Base-by-base conservation (phyloP, 179 eudicot genomes). In the Silene noctiflora region DNA sequence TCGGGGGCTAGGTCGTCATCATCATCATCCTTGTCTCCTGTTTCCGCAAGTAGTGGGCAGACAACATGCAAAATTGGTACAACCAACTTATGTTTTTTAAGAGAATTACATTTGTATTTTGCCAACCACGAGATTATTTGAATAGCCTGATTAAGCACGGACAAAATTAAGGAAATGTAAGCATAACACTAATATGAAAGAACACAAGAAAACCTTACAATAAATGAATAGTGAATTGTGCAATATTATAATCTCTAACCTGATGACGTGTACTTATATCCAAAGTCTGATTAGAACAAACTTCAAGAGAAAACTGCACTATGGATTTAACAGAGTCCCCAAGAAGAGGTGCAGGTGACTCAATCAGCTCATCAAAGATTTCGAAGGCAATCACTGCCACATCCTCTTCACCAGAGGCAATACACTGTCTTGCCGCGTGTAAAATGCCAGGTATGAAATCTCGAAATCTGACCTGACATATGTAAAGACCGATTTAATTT, bases 121-220 rank as follows among this genome's bases (percentile, higher is more conserved):
- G 97, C 99, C 82, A 95, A 90, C 99, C 97, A 95, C 74, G 99
- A 95, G 77, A 95, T 85, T 56, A 95, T 93, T 85, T 95, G 99
- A 86, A 93, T 87, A 74, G 97, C 97, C 98, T 94, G 86, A 64
- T 20, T 31, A 31, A 61, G 25, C 22, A 75, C 7, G 53, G 78
- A 67, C 68, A 65, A 67, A 70, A 22, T 69, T 5, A 61, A 42
- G 17, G n/a, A 67, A 44, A 31, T 7, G 20, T 39, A 71, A 72
- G 65, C 27, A 56, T 31, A 25, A 39, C 39, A 13, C n/a, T 35
- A 67, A 56, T 20, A 58, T 51, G 31, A 22, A 51, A 46, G 73
- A 4, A 69, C 31, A 48, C 31, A 42, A 75, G 12, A 33, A 4
- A 33, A 31, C 25, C 67, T 39, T 42, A n/a, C 25, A 13, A 73